phyloP scores from a whole-genome alignment of 352 stramenopile genomes.

The Globisporangium ultimum region DNA sequence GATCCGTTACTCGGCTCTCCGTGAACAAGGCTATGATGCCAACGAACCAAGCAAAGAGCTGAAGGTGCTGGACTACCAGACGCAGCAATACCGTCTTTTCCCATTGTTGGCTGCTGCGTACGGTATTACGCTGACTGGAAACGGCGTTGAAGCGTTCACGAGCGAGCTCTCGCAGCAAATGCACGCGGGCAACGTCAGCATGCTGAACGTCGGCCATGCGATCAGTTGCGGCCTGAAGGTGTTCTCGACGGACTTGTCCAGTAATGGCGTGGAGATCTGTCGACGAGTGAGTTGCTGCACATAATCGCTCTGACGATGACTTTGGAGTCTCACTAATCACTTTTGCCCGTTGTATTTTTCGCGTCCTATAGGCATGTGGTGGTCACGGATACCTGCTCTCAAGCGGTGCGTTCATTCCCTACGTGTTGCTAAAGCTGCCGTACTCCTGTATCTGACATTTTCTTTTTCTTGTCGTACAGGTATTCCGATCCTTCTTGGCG shows the following conservation, averaged over 20 bases:
- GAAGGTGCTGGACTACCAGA: conserved; percentile 94
- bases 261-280: conserved; percentile 43
- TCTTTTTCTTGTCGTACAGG: no score
- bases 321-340: no score
- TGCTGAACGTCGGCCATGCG: conserved; percentile 3
- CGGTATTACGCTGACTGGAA: conserved; percentile 23
- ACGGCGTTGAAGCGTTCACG: neutral
- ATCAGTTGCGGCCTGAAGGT: conserved; percentile 2
- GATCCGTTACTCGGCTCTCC: conserved; percentile 93
- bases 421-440: conserved; percentile 22
- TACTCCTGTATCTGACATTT: no score
- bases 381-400: conserved; percentile 93
- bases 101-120: conserved; percentile 90
- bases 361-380: conserved; percentile 82
- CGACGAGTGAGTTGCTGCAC: conserved; percentile 28
- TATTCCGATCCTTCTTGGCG: conserved; percentile 65
- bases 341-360: no score
- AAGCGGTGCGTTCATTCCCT: conserved; percentile 38
- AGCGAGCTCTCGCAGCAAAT: conserved; percentile 3
- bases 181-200: neutral
- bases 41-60: conserved; percentile 65
- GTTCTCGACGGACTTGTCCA: neutral
- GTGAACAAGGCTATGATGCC: conserved; percentile 81
- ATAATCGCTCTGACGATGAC: neutral
- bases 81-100: conserved; percentile 94